Evolutionary conservation across 495 filamentous ascomycete species (phyloP).

Genomic region (Neurospora terricola): DNA sequence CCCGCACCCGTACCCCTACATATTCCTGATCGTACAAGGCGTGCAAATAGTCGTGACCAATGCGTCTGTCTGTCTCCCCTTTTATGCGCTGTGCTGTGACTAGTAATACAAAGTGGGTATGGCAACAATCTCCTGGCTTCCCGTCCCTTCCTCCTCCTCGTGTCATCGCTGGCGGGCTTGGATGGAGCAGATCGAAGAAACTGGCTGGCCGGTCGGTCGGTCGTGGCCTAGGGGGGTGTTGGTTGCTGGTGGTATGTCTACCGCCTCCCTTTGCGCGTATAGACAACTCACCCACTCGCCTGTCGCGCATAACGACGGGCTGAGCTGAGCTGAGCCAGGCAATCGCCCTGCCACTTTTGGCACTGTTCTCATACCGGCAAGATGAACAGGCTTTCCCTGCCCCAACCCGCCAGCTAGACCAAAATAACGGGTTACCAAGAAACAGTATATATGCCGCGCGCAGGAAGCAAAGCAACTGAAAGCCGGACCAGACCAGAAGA

Average conservation of each 20-base stretch:
- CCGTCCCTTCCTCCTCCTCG: neutral
- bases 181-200: neutral
- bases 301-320: neutral
- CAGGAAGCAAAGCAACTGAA: neutral
- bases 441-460: neutral
- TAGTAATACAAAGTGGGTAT: constrained; percentile 1
- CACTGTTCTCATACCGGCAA: neutral
- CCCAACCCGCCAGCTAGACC: neutral
- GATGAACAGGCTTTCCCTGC: neutral
- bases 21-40: neutral
- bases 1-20: neutral
- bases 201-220: neutral
- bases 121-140: neutral
- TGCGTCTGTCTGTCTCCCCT: neutral
- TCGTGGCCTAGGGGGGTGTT: neutral
- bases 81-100: neutral
- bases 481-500: neutral
- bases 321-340: neutral
- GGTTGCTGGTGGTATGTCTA: neutral
- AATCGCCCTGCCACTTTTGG: neutral
- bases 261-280: neutral
- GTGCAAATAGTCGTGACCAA: neutral
- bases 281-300: neutral
- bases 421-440: neutral
- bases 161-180: neutral